Conservation (phyloP, 257 asterid species). For the Verbena officinalis region DNA sequence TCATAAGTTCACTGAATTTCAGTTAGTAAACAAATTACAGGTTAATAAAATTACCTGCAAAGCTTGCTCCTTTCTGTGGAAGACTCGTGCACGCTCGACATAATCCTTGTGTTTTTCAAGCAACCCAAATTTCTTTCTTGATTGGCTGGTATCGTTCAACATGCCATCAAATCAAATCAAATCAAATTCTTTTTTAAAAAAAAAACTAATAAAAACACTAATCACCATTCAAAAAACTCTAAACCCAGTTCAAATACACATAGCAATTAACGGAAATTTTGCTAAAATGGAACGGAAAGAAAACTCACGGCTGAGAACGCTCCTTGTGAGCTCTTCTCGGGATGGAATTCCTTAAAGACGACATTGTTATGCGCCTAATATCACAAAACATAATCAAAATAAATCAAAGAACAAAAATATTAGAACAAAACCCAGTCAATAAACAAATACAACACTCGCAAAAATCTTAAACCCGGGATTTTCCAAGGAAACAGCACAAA, state of each 20-base stretch:
- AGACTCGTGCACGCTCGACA: conserved; percentile 71
- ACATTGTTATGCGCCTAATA: conserved; percentile 43
- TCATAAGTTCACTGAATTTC: conserved; percentile 4
- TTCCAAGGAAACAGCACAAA: background rate
- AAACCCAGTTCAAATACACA: conserved; percentile 3
- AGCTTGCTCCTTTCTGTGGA: conserved; percentile 69
- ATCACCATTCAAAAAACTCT: conserved; percentile 13
- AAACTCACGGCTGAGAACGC: conserved; percentile 86
- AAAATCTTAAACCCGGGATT: background rate
- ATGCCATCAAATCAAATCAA: background rate
- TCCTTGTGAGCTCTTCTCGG: conserved; percentile 88
- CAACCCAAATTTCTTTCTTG: conserved; percentile 71
- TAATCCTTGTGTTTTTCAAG: conserved; percentile 94
- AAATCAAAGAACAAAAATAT: background rate
- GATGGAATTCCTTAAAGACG: conserved; percentile 79
- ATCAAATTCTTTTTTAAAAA: background rate
- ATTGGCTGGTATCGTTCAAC: conserved; percentile 41
- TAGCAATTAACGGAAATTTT: background rate
- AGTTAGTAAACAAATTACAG: background rate
- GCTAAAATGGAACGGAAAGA: background rate
- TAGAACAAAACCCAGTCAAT: background rate
- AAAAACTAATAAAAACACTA: background rate
- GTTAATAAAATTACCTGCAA: conserved; percentile 48
- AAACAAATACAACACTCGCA: background rate
- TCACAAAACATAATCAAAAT: conserved; percentile 11